phyloP scores from a whole-genome alignment of 352 stramenopile species.

The Phytophthora kernoviae region DNA sequence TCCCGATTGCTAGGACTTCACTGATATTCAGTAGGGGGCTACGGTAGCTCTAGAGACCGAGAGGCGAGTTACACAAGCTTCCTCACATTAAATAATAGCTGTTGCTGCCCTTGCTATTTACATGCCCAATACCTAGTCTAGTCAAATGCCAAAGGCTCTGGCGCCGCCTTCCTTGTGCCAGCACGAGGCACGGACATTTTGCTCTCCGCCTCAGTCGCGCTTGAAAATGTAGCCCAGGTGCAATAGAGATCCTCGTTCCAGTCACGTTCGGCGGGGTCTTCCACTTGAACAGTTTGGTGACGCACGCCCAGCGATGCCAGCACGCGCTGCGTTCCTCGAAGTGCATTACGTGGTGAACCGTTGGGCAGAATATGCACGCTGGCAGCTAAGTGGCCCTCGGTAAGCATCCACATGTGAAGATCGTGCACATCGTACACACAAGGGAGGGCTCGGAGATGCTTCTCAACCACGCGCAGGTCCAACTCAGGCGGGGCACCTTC shows the following conservation, averaged over 20 bases:
- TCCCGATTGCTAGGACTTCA: slow-evolving; percentile 12
- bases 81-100: slow-evolving; percentile 30
- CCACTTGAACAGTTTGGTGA: slow-evolving; percentile 74
- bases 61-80: slow-evolving; percentile 18
- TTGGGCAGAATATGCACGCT: slow-evolving; percentile 92
- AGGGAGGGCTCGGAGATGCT: slow-evolving; percentile 58
- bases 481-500: slow-evolving; percentile 89
- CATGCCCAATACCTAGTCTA: slow-evolving; percentile 21
- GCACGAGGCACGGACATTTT: slow-evolving; percentile 81
- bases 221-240: slow-evolving; percentile 54
- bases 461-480: slow-evolving; percentile 62
- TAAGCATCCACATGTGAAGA: slow-evolving; percentile 98
- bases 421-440: slow-evolving; percentile 96
- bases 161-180: slow-evolving; percentile 44
- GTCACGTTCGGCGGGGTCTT: slow-evolving; percentile 55
- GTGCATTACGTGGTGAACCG: slow-evolving; percentile 50
- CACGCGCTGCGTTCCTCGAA: slow-evolving; percentile 59
- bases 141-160: slow-evolving; percentile 33
- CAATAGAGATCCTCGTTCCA: slow-evolving; percentile 74
- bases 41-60: not conserved
- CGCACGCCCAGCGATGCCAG: slow-evolving; percentile 58
- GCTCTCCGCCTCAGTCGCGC: slow-evolving; percentile 40
- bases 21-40: slow-evolving; percentile 1
- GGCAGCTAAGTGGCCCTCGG: slow-evolving; percentile 84
- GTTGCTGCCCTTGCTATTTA: not conserved